Conservation (phyloP, 768 basidiomycete species). For the Naganishia friedmannii region DNA sequence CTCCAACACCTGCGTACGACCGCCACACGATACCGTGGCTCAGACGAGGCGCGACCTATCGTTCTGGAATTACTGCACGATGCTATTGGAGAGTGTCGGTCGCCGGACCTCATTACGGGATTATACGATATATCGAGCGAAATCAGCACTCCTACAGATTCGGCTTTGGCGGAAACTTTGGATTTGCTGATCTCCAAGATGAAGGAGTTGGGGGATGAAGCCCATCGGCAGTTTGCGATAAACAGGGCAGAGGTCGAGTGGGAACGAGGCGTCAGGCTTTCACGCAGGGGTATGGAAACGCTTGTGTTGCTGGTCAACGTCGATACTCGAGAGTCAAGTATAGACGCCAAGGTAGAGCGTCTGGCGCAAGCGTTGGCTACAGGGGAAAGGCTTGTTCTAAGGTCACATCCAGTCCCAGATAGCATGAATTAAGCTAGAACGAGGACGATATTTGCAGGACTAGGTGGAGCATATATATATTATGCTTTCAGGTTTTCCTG, state of each 20-base stretch:
- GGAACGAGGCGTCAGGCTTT: not conserved
- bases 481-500: no score
- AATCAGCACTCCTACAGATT: not conserved
- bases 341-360: not conserved
- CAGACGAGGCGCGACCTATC: not conserved
- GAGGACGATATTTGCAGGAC: no score
- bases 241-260: not conserved
- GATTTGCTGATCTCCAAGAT: not conserved
- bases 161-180: not conserved
- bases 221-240: not conserved
- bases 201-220: conserved; percentile 7
- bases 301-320: not conserved
- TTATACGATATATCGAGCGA: conserved; percentile 11
- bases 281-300: not conserved
- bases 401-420: no score
- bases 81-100: not conserved
- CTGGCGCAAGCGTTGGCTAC: no score
- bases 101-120: not conserved
- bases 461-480: no score
- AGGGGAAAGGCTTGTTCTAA: not conserved
- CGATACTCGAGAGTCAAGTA: not conserved
- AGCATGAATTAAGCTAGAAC: no score
- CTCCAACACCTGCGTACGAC: not conserved
- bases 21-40: not conserved
- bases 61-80: not conserved